Conservation (phyloP, 768 basidiomycete species). For the Psilocybe subaeruginosa region DNA sequence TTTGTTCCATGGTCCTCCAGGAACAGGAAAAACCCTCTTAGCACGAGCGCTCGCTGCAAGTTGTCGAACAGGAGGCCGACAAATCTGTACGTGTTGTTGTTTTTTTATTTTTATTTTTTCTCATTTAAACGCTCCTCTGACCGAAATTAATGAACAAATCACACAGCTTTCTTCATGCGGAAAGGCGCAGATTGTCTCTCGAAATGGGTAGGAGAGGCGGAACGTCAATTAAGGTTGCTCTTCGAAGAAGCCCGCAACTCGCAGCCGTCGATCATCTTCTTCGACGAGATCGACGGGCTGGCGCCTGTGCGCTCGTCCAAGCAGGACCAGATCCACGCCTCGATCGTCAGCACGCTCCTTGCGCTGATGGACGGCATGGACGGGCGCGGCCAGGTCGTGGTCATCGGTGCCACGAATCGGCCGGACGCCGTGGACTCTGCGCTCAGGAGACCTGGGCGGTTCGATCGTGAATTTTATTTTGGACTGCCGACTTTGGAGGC, state of each 20-base stretch:
- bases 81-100: constrained; percentile 70
- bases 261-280: constrained; percentile 98
- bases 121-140: background rate
- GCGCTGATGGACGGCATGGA: constrained; percentile 99
- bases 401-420: constrained; percentile 97
- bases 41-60: constrained; percentile 94
- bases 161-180: constrained; percentile 96
- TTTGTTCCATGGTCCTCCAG: constrained; percentile 96
- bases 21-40: constrained; percentile 96
- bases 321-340: constrained; percentile 98
- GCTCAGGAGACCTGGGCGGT: constrained; percentile 88
- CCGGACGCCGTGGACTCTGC: constrained; percentile 99
- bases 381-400: constrained; percentile 93
- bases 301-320: constrained; percentile 98
- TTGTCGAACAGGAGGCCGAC: constrained; percentile 82
- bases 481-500: constrained; percentile 85
- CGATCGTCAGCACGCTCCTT: constrained; percentile 92
- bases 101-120: no score
- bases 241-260: constrained; percentile 94
- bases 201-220: constrained; percentile 99
- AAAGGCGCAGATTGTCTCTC: constrained; percentile 98
- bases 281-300: constrained; percentile 98
- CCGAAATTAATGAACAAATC: background rate
- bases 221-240: constrained; percentile 89
- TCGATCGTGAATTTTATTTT: constrained; percentile 98